These are phyloP conservation scores for Ilex aquifolium DNA, from an alignment of 257 asterid species.

Conservation along the genomic window DNA sequence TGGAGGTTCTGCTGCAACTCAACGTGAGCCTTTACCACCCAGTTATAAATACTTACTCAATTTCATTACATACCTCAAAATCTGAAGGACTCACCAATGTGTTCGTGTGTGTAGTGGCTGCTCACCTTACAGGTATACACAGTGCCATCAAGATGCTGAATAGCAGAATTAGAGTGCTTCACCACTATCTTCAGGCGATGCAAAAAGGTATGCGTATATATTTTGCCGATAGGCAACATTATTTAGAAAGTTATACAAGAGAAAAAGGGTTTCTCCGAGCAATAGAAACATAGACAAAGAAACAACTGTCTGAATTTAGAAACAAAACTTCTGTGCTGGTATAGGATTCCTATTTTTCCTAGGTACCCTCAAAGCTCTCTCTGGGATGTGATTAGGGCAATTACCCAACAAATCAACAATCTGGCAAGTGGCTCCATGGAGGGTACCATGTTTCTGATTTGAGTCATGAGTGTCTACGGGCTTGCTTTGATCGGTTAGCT, in stretches of 20 bases:
- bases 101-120: constrained; percentile 59
- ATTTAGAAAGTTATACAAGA: no score
- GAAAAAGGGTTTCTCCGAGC: constrained; percentile 46
- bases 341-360: no score
- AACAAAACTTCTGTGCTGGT: no score
- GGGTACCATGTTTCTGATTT: not conserved
- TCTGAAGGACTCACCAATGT: not conserved
- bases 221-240: constrained; percentile 1
- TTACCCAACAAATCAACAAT: no score
- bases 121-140: constrained; percentile 93
- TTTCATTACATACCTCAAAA: not conserved
- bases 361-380: no score
- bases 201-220: constrained; percentile 58
- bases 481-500: constrained; percentile 2
- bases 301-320: no score
- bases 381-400: no score
- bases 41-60: no score
- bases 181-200: constrained; percentile 82
- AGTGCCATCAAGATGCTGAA: constrained; percentile 95
- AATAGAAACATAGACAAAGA: no score
- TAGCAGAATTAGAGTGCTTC: constrained; percentile 81
- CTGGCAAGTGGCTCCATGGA: not conserved
- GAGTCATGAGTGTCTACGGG: not conserved
- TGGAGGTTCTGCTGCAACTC: constrained; percentile 98
- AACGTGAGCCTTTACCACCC: constrained; percentile 42